Evolutionary conservation across 306 rosid genomes (phyloP).

Genomic region (Cucurbita ficifolia): DNA sequence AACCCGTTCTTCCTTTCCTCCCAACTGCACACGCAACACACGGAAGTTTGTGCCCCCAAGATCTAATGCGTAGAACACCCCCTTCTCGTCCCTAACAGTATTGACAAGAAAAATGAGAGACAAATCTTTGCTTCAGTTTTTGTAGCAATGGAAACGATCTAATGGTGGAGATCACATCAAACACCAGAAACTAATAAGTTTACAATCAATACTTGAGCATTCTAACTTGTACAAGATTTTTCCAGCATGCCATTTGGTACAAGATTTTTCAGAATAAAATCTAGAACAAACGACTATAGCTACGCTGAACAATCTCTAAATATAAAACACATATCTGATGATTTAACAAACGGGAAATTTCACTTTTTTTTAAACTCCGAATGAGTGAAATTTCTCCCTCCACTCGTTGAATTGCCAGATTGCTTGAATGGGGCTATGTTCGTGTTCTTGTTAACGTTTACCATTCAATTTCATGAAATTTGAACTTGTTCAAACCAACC

Average conservation of each 20-base stretch:
- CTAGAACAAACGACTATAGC: background rate
- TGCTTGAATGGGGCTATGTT: background rate
- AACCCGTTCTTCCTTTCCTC: slow-evolving; percentile 60
- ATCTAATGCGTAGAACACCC: slow-evolving; percentile 80
- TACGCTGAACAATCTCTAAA: background rate
- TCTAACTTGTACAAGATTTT: background rate
- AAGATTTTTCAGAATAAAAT: background rate
- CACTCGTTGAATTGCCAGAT: background rate
- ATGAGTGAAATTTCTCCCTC: background rate
- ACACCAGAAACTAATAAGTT: background rate
- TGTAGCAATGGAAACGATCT: background rate
- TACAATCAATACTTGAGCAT: background rate
- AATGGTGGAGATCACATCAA: background rate
- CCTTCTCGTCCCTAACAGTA: slow-evolving; percentile 66
- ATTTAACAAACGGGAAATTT: background rate
- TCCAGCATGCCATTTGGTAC: background rate
- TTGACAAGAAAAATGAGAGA: slow-evolving; percentile 3
- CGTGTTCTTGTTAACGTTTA: background rate
- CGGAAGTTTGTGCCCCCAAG: slow-evolving; percentile 99
- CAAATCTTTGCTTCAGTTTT: background rate
- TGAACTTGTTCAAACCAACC: background rate
- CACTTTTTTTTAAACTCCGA: background rate
- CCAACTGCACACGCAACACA: slow-evolving; percentile 70
- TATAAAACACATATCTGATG: background rate
- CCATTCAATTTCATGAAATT: background rate